phyloP scores from a whole-genome alignment of 306 rosid genomes.

The Cucurbita argyrosperma region DNA sequence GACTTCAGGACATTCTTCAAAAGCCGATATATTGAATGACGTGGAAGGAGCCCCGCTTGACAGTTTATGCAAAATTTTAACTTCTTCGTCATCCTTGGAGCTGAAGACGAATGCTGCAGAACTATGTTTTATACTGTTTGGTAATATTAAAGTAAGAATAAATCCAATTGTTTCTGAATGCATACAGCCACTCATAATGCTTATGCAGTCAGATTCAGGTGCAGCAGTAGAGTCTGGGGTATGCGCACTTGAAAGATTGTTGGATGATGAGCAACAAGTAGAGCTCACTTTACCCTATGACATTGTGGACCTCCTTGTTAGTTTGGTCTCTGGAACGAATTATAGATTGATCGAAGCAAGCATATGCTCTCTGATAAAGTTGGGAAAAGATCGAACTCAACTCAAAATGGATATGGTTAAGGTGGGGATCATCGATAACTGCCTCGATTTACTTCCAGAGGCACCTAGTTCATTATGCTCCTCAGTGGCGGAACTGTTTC shows the following conservation, averaged over 20 bases:
- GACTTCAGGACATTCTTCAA: conserved; percentile 61
- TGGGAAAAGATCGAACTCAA: conserved; percentile 82
- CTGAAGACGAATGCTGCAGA: conserved; percentile 74
- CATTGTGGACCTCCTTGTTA: conserved; percentile 72
- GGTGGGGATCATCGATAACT: conserved; percentile 63
- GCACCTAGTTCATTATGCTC: conserved; percentile 87
- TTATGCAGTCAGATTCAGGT: conserved; percentile 56
- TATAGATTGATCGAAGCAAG: conserved; percentile 68
- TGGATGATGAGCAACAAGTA: conserved; percentile 71
- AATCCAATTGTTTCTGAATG: conserved; percentile 63
- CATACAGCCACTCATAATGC: conserved; percentile 56
- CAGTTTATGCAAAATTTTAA: conserved; percentile 58
- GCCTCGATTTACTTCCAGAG: conserved; percentile 61
- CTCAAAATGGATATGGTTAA: conserved; percentile 75
- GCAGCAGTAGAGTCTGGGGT: conserved; percentile 69
- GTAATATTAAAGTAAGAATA: conserved; percentile 47
- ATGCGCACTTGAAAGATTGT: conserved; percentile 76
- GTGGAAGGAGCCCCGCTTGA: conserved; percentile 69
- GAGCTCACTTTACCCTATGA: conserved; percentile 68
- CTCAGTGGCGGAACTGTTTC: conserved; percentile 79
- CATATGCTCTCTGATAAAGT: conserved; percentile 62
- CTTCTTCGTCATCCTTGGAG: conserved; percentile 59
- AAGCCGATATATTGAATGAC: conserved; percentile 46
- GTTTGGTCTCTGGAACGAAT: conserved; percentile 67
- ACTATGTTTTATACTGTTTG: conserved; percentile 57